Base-by-base conservation (phyloP, 2,329 filamentous ascomycete genomes). In the Alternaria panax region DNA sequence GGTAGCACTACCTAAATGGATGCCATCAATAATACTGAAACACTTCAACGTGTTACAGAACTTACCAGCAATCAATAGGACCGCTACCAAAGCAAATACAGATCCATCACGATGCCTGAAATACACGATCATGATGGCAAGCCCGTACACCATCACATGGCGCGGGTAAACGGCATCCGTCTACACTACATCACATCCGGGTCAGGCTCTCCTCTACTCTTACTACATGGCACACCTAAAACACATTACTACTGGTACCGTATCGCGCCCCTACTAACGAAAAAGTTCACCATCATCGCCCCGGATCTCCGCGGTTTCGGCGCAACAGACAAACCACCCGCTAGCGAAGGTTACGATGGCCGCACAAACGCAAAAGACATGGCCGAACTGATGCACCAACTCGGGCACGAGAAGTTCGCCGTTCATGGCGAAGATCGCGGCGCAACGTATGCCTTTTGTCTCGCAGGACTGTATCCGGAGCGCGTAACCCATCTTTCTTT, bases 391-490 rank as follows among this genome's bases (percentile, higher is more conserved):
- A 79, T 79, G 67, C 38, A 48, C 5, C 57, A 62, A 24, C 62
- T 66, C 2, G 59, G 92, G 90, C 63, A 95, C 85, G 74, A 90
- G 92, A 79, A 93, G 90, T 77, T 93, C 89, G 43, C 91, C 86
- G 69, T 91, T 88, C 58, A 96, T 80, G 24, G 93, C 89, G 64
- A 68, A 47, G 64, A 67, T 36, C 60, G 64, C 2, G 64, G 64
- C 22, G 67, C 57, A 4, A 70, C 66, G 2, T 66, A 63, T 45
- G 66, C 62, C 0, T 68, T 67, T 24, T 68, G 66, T 32, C 60
- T 66, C 6, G 64, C 67, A 4, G 66, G 66, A 5, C 41, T 68
- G 27, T 64, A 70, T 34, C 58, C 62, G 0, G 54, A 62, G 12
- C 53, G 66, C 4, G 62, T 70, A 2, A 68, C 62, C 16, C 64